A percentile compares a stretch with the other conserved stretches of the same genome.
Conservation (phyloP, 23 red algal species). For the Chondrus crispus region DNA sequence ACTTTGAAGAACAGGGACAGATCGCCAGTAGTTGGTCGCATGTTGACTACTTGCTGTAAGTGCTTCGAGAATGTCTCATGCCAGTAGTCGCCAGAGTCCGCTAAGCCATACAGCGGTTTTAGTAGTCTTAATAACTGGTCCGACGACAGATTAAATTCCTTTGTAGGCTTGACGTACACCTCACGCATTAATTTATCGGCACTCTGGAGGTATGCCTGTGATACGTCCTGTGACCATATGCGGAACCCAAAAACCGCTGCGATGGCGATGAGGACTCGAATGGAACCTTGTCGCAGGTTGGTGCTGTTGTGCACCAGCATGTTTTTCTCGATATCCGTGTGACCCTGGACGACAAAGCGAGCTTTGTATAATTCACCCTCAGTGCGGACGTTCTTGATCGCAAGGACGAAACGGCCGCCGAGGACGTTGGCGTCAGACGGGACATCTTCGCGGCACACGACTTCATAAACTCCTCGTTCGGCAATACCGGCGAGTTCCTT, state of each 20-base stretch:
- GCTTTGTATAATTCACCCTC: neutral
- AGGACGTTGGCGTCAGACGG: neutral
- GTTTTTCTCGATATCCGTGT: neutral
- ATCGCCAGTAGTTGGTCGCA: neutral
- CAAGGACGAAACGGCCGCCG: neutral
- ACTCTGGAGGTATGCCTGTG: slow-evolving; percentile 33
- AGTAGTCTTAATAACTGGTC: slow-evolving; percentile 4
- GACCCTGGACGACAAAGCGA: neutral
- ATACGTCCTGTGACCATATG: slow-evolving; percentile 5
- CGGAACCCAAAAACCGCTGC: neutral
- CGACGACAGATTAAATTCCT: neutral
- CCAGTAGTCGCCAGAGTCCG: slow-evolving; percentile 17
- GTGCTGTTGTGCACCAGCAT: neutral
- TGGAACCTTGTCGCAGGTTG: neutral
- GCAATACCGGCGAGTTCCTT: neutral
- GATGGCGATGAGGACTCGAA: neutral
- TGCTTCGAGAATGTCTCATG: neutral
- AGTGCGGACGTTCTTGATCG: neutral
- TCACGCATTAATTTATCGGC: neutral
- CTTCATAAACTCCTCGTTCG: neutral
- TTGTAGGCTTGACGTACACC: neutral
- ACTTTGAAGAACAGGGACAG: neutral
- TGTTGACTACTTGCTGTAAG: neutral
- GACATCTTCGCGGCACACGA: neutral
- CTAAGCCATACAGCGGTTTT: slow-evolving; percentile 27